phyloP scores from a whole-genome alignment of 1,284 basidiomycete species.

The Fomitopsis pinicola region DNA sequence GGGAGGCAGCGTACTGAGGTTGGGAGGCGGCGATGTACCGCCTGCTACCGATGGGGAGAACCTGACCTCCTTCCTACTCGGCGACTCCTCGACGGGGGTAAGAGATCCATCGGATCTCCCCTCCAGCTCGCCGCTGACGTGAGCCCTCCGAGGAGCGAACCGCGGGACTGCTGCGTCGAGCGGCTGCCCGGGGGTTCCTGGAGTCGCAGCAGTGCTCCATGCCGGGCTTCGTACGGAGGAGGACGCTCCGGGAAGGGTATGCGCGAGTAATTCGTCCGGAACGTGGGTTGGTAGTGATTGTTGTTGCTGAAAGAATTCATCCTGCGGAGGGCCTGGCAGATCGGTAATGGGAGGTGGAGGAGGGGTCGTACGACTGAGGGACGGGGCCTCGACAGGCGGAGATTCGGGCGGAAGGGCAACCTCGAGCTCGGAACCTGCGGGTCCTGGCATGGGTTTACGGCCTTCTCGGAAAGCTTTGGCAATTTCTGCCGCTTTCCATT shows the following conservation, averaged over 20 bases:
- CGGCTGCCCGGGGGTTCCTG: constrained; percentile 33
- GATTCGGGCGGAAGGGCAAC: constrained; percentile 15
- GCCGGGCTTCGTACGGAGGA: constrained; percentile 35
- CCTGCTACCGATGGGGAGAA: constrained; percentile 43
- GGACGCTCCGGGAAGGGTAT: constrained; percentile 4
- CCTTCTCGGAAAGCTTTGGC: constrained; percentile 88
- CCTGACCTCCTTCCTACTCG: constrained; percentile 37
- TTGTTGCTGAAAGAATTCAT: constrained; percentile 4
- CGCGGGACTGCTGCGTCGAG: neutral
- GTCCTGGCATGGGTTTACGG: constrained; percentile 64
- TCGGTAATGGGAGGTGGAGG: constrained; percentile 17
- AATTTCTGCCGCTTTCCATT: constrained; percentile 92
- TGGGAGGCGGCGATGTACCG: constrained; percentile 8
- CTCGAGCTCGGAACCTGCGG: constrained; percentile 36
- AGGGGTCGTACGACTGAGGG: constrained; percentile 6
- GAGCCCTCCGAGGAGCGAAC: neutral
- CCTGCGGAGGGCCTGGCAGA: constrained; percentile 8
- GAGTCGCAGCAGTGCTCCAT: constrained; percentile 65
- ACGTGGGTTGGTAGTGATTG: constrained; percentile 4
- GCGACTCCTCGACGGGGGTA: constrained; percentile 11
- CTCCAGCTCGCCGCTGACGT: constrained; percentile 25
- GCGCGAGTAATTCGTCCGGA: constrained; percentile 11
- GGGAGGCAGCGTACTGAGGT: constrained; percentile 7
- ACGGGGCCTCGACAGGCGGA: constrained; percentile 15
- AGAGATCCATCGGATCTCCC: constrained; percentile 13